These are phyloP conservation scores for Tulasnella sp. DNA, from an alignment of 768 basidiomycete genomes.

Conservation along the genomic window DNA sequence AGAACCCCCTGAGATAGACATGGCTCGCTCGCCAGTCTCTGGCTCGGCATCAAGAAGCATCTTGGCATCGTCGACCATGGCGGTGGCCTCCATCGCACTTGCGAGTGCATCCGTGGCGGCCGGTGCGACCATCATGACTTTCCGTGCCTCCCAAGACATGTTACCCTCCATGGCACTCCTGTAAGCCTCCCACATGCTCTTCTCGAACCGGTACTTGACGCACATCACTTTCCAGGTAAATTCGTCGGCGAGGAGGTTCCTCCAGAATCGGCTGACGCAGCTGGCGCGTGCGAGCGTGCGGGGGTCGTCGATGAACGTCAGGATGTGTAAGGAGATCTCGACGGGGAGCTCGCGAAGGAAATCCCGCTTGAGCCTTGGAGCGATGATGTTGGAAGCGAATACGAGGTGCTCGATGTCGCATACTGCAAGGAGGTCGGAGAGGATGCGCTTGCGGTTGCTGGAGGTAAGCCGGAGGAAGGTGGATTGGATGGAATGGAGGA, in stretches of 20 bases:
- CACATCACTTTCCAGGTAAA: conserved; percentile 74
- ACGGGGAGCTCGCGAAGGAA: conserved; percentile 43
- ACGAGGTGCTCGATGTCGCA: conserved; percentile 15
- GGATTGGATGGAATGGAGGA: conserved; percentile 5
- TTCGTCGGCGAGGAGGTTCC: conserved; percentile 57
- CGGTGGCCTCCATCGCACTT: not conserved
- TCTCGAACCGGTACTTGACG: conserved; percentile 36
- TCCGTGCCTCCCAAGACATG: conserved; percentile 9
- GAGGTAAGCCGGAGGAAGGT: conserved; percentile 4
- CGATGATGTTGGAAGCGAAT: conserved; percentile 14
- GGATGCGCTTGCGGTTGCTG: conserved; percentile 8
- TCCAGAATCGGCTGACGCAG: conserved; percentile 65
- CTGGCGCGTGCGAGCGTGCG: conserved; percentile 55
- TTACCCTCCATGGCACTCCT: conserved; percentile 12
- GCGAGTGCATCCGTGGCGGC: conserved; percentile 1
- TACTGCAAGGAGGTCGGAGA: conserved; percentile 12
- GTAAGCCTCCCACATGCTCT: conserved; percentile 10
- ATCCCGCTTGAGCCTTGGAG: conserved; percentile 17
- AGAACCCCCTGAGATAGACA: not conserved
- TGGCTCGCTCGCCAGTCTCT: not conserved
- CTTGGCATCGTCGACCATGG: not conserved
- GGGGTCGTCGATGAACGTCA: conserved; percentile 67
- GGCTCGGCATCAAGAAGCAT: not conserved
- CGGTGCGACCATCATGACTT: conserved; percentile 2
- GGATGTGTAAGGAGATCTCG: conserved; percentile 65